Evolutionary conservation across 306 rosid genomes (phyloP).

Genomic region (Cucurbita ficifolia): DNA sequence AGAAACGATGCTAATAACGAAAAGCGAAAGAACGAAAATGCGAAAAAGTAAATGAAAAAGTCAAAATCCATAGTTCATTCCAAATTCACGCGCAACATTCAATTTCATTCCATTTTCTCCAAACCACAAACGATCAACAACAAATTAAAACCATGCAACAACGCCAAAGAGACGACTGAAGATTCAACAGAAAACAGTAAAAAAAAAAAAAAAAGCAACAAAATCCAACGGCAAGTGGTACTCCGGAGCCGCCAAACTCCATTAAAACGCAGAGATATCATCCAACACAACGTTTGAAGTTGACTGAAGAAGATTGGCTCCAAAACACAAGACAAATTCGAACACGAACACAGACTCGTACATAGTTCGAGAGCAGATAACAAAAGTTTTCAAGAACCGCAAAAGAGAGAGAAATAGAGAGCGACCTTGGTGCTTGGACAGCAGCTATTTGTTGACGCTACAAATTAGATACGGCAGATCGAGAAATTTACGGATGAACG

Average conservation of each 20-base stretch:
- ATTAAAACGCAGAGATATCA: background rate
- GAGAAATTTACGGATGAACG: constrained; percentile 15
- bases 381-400: background rate
- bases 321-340: background rate
- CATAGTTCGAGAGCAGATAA: background rate
- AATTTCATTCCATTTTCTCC: background rate
- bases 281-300: background rate
- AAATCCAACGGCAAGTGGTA: background rate
- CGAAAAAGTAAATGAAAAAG: background rate
- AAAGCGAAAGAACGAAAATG: background rate
- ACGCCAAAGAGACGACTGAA: background rate
- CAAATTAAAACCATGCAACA: background rate
- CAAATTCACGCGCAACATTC: background rate
- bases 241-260: background rate
- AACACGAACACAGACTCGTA: background rate
- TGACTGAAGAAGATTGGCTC: background rate
- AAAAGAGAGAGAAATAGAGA: background rate
- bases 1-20: background rate
- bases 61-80: background rate
- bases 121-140: background rate
- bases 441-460: background rate
- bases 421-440: constrained; percentile 27
- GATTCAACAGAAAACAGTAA: background rate
- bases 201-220: background rate
- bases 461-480: constrained; percentile 4